A percentile compares a stretch with the other conserved stretches of the same genome.
Conservation (phyloP, 768 basidiomycete genomes). For the Boletus fagicola region DNA sequence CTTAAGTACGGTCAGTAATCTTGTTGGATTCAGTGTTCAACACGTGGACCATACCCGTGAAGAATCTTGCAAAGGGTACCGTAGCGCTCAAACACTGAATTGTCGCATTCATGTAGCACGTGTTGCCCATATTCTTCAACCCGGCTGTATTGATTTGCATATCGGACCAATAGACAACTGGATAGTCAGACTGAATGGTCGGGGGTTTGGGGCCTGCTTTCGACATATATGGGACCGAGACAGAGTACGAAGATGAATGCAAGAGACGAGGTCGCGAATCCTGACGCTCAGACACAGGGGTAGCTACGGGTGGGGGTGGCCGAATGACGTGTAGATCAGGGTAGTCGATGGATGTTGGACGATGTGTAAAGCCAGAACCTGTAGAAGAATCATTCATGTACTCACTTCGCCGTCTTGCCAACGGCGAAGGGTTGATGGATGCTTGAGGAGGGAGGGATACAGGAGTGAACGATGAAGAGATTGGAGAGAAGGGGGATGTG, state of each 20-base stretch:
- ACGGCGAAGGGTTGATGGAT: slow-evolving; percentile 75
- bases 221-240: slow-evolving; percentile 20
- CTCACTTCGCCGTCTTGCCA: slow-evolving; percentile 71
- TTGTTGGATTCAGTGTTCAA: background rate
- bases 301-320: slow-evolving; percentile 77
- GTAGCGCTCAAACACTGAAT: slow-evolving; percentile 96
- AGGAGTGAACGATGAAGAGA: slow-evolving; percentile 38
- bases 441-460: slow-evolving; percentile 76
- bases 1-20: slow-evolving; percentile 35
- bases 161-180: slow-evolving; percentile 83
- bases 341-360: slow-evolving; percentile 67
- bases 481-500: slow-evolving; percentile 40
- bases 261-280: slow-evolving; percentile 63
- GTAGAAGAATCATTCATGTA: slow-evolving; percentile 78
- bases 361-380: slow-evolving; percentile 43
- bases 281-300: slow-evolving; percentile 69
- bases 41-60: slow-evolving; percentile 58
- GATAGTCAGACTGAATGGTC: slow-evolving; percentile 71
- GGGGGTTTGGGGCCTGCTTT: slow-evolving; percentile 54
- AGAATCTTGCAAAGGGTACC: slow-evolving; percentile 89
- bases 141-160: slow-evolving; percentile 77
- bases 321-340: slow-evolving; percentile 71
- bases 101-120: slow-evolving; percentile 99
- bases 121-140: slow-evolving; percentile 93
- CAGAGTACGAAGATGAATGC: slow-evolving; percentile 37